Evolutionary conservation across 225 moss, liverwort and hornwort species (phyloP).

Genomic region (Rhytidiadelphus loreus): DNA sequence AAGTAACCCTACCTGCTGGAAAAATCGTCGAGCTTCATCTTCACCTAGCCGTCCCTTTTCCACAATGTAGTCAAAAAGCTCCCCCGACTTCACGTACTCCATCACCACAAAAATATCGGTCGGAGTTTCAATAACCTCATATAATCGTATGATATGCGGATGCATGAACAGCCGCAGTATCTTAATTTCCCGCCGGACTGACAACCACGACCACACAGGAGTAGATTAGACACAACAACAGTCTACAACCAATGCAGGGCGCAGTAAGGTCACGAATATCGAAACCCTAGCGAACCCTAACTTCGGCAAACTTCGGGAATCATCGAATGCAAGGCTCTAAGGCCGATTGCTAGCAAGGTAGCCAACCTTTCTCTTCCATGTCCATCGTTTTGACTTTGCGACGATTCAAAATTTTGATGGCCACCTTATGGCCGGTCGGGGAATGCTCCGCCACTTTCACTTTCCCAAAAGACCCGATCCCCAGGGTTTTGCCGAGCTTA

Average conservation of each 20-base stretch:
- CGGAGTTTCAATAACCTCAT: conserved; percentile 39
- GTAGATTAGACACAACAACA: not conserved
- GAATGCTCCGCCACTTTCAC: conserved; percentile 42
- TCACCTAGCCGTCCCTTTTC: conserved; percentile 36
- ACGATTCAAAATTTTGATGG: conserved; percentile 41
- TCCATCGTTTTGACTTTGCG: conserved; percentile 39
- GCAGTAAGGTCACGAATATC: not conserved
- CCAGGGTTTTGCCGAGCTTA: conserved; percentile 48
- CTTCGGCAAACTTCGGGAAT: not conserved
- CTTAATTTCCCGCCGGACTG: conserved; percentile 50
- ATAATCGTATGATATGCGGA: conserved; percentile 45
- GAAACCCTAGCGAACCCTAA: conserved; percentile 2
- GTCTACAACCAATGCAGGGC: not conserved
- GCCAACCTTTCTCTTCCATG: conserved; percentile 44
- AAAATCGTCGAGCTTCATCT: conserved; percentile 40
- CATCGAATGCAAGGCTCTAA: not conserved
- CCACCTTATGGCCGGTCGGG: conserved; percentile 43
- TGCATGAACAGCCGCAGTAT: conserved; percentile 46
- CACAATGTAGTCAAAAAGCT: conserved; percentile 51
- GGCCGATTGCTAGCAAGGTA: not conserved
- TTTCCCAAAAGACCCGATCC: conserved; percentile 46
- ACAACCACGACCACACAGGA: not conserved
- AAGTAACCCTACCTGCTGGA: conserved; percentile 28
- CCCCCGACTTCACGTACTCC: conserved; percentile 46
- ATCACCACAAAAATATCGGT: conserved; percentile 41